These are phyloP conservation scores for Boletus tylopilopsis DNA, from an alignment of 768 basidiomycete species.

Conservation along the genomic window DNA sequence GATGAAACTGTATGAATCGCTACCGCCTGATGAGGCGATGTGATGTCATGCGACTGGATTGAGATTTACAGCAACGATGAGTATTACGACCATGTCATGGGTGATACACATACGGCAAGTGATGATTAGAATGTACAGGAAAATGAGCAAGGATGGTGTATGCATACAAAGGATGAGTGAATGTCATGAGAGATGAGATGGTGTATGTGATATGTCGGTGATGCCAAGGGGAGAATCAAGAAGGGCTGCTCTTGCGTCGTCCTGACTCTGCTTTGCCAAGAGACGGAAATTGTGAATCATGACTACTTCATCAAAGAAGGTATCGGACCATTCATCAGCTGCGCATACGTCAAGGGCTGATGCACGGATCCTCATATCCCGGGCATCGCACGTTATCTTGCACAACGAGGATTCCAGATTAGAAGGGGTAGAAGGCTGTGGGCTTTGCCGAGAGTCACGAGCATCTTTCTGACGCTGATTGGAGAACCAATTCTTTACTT, in stretches of 20 bases:
- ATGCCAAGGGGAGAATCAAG: constrained; percentile 22
- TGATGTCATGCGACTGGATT: constrained; percentile 20
- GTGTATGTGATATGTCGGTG: constrained; percentile 23
- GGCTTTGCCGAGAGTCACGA: constrained; percentile 34
- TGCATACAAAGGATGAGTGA: constrained; percentile 27
- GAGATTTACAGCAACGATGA: constrained; percentile 28
- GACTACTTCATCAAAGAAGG: constrained; percentile 58
- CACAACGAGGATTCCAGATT: constrained; percentile 34
- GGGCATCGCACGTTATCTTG: constrained; percentile 35
- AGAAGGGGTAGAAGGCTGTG: constrained; percentile 30
- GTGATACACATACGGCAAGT: constrained; percentile 30
- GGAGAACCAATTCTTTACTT: constrained; percentile 67
- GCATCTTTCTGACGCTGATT: constrained; percentile 55
- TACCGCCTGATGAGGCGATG: constrained; percentile 12
- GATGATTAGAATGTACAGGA: constrained; percentile 35
- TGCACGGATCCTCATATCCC: constrained; percentile 45
- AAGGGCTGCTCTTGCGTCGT: constrained; percentile 30
- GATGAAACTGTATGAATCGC: constrained; percentile 14
- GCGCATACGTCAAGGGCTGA: constrained; percentile 43
- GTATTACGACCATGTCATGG: constrained; percentile 31
- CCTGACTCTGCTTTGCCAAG: constrained; percentile 36
- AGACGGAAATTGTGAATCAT: constrained; percentile 53
- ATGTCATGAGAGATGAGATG: constrained; percentile 21
- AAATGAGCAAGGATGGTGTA: constrained; percentile 27
- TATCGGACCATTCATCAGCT: constrained; percentile 53